phyloP scores from a whole-genome alignment of 2,329 filamentous ascomycete genomes.

The Talaromyces sp. region DNA sequence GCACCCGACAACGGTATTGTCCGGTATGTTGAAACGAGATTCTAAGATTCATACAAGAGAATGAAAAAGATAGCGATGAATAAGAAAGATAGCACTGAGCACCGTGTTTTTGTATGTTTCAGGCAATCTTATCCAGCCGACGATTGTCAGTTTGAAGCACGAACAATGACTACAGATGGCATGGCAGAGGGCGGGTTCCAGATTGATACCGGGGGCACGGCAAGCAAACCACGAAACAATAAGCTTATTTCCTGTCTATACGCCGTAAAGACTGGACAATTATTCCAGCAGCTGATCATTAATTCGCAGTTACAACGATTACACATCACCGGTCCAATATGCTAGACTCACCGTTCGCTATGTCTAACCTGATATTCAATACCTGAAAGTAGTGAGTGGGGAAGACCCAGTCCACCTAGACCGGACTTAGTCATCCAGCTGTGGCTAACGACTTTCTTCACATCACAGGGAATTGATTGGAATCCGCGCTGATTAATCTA shows the following conservation, averaged over 20 bases:
- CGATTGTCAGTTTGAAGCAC: background rate
- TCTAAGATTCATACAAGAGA: background rate
- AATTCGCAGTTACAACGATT: background rate
- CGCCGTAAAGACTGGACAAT: background rate
- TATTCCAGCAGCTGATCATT: background rate
- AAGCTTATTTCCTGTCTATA: background rate
- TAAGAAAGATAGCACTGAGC: too few species aligned
- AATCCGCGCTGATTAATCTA: background rate
- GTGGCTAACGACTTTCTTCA: conserved; percentile 6
- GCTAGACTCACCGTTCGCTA: background rate
- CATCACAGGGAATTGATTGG: background rate
- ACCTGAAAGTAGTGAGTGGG: background rate
- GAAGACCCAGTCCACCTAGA: background rate
- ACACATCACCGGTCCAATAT: background rate
- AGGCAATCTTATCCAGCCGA: background rate
- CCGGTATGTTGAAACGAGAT: conserved; percentile 9
- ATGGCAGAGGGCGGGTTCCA: background rate
- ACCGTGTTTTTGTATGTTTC: background rate
- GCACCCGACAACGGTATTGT: background rate
- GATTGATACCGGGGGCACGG: background rate
- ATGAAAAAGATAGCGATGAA: too few species aligned
- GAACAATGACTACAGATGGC: background rate
- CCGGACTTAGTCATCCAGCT: background rate
- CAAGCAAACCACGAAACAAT: background rate
- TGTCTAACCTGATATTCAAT: conserved; percentile 1